phyloP scores from a whole-genome alignment of 2,329 filamentous ascomycete species.

The Trichoderma atroviride region DNA sequence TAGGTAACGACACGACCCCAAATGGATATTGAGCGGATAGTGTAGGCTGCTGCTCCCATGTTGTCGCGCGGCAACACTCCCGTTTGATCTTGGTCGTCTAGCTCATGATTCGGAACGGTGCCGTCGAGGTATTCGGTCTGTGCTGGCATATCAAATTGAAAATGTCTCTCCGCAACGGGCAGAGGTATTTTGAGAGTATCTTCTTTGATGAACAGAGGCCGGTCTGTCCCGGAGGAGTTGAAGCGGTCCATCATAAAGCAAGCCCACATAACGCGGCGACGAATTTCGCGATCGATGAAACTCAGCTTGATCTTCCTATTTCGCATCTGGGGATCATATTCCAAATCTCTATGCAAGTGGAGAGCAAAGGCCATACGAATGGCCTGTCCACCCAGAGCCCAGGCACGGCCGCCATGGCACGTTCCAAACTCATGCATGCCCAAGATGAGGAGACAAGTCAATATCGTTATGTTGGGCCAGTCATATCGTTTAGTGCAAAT shows the following conservation, averaged over 20 bases:
- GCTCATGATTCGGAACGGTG: slow-evolving; percentile 63
- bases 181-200: slow-evolving; percentile 87
- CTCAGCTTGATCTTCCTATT: slow-evolving; percentile 69
- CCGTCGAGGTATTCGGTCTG: slow-evolving; percentile 83
- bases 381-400: slow-evolving; percentile 93
- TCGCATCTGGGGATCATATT: slow-evolving; percentile 74
- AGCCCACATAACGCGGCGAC: slow-evolving; percentile 94
- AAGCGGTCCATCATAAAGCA: slow-evolving; percentile 98
- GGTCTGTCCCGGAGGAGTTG: slow-evolving; percentile 91
- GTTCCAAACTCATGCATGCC: slow-evolving; percentile 96
- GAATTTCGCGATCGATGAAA: slow-evolving; percentile 90
- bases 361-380: slow-evolving; percentile 96
- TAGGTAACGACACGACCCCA: slow-evolving; percentile 92
- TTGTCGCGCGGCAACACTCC: slow-evolving; percentile 69
- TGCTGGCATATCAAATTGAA: slow-evolving; percentile 87
- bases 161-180: slow-evolving; percentile 86
- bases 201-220: slow-evolving; percentile 88
- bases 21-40: slow-evolving; percentile 79
- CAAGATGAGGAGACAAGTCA: slow-evolving; percentile 86
- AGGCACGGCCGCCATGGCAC: slow-evolving; percentile 92
- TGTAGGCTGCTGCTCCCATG: slow-evolving; percentile 92
- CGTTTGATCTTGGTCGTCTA: slow-evolving; percentile 64
- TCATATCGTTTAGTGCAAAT: slow-evolving; percentile 89
- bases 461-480: slow-evolving; percentile 91
- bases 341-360: slow-evolving; percentile 88